Base-by-base conservation (phyloP, 2,329 filamentous ascomycete genomes). In the Albifimbria verrucaria region DNA sequence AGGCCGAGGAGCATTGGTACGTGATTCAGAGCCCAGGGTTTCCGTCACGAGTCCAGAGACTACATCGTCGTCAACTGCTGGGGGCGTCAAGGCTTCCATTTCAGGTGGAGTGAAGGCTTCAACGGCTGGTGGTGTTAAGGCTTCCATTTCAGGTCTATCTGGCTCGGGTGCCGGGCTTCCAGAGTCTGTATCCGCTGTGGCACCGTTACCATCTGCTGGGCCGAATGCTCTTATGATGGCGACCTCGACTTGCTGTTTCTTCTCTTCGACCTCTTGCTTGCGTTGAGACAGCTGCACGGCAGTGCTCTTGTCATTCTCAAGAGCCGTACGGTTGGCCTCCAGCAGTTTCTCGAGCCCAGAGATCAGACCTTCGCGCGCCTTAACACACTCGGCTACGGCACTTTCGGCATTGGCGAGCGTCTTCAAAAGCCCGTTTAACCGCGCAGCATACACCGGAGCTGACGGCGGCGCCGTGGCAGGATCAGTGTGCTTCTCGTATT, bases 391-490 rank as follows among this genome's bases (percentile, higher is more conserved):
- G 2, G 89, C 87, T 1, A 97, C 89, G 1, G 93, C 92, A 51
- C 85, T 90, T 71, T 99, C 92, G 3, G 94, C 94, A 58, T 84
- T 90, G 20, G 91, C 90, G 18, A 99, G 80, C 7, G 86, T 89
- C 75, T 94, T 97, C 51, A 97, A 80, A n/a, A 99, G 79, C 3
- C 90, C 89, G 59, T 90, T 92, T 9, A 99, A 82, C 24, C 91
- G 88, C 15, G 93, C 93, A 2, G 94, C 94, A 65, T 96, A 90
- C 20, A 99, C 92, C 1, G 94, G 92, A 1, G 92, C 87, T 0
- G 91, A 88, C 0, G 93, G 91, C 2, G 87, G 76, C 1, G 82
- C 77, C 1, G 81, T 81, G 24, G 79, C 77, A 0, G 91, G 82
- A 61, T 92, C 89, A 51, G 86, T 89, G 65, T 95, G 79, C 69